These are phyloP conservation scores for Wallacemonas sp. DNA, from an alignment of 208 protist species.

Conservation along the genomic window DNA sequence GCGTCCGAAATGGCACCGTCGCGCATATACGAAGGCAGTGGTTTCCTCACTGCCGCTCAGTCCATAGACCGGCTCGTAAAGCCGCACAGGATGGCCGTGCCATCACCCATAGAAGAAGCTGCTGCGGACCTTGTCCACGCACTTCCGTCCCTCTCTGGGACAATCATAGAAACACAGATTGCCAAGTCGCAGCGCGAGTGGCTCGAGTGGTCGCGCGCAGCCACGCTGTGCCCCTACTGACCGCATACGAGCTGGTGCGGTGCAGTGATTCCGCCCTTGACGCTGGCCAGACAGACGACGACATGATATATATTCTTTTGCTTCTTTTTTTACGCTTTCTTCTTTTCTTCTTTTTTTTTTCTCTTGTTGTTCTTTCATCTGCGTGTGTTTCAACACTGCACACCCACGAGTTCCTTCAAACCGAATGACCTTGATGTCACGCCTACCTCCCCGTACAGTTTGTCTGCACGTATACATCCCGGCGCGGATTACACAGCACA, in stretches of 20 bases:
- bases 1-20: not conserved
- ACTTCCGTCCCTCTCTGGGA: conserved; percentile 33
- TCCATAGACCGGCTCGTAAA: conserved; percentile 11
- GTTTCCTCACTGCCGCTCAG: not conserved
- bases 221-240: conserved; percentile 26
- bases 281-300: no score
- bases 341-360: conserved; percentile 20
- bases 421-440: not conserved
- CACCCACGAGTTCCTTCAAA: no score
- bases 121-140: not conserved
- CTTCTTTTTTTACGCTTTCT: conserved; percentile 13
- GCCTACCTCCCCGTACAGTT: no score
- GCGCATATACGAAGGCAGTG: conserved; percentile 3
- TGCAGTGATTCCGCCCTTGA: not conserved
- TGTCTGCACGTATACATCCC: no score
- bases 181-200: conserved; percentile 30
- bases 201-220: conserved; percentile 23
- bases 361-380: not conserved
- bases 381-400: no score
- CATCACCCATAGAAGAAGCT: conserved; percentile 2
- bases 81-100: not conserved
- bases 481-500: no score
- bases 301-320: conserved; percentile 14
- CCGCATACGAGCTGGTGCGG: no score
- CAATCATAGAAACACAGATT: conserved; percentile 44